Conservation (phyloP, 1,284 basidiomycete genomes). For the Ceratobasidium sp. region DNA sequence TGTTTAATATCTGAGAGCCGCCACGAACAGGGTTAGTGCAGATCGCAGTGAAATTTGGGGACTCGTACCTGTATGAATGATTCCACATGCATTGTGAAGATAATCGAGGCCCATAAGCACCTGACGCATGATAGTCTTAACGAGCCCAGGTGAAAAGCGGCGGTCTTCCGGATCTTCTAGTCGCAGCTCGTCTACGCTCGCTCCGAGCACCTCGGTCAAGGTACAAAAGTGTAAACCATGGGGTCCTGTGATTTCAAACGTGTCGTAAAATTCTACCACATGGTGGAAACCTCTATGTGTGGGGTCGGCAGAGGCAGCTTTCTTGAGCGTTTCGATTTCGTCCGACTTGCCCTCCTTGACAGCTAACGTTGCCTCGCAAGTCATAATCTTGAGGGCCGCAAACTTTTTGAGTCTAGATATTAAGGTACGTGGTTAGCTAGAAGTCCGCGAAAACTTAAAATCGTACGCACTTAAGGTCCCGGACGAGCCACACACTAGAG, state of each 20-base stretch:
- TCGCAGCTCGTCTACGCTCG: constrained; percentile 63
- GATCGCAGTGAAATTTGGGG: background rate
- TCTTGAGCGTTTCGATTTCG: constrained; percentile 14
- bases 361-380: constrained; percentile 9
- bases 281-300: constrained; percentile 1
- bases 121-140: constrained; percentile 64
- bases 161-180: constrained; percentile 57
- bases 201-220: constrained; percentile 65
- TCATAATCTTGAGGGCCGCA: constrained; percentile 17
- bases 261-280: constrained; percentile 13
- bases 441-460: background rate
- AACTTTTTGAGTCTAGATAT: background rate
- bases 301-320: background rate
- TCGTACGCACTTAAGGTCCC: constrained; percentile 73
- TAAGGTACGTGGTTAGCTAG: too few relatives aligned
- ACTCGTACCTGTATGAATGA: constrained; percentile 55
- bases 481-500: constrained; percentile 92
- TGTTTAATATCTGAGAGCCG: constrained; percentile 61
- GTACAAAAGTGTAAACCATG: constrained; percentile 63
- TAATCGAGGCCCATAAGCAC: constrained; percentile 65
- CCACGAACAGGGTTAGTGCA: too few relatives aligned
- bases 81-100: constrained; percentile 63
- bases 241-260: background rate
- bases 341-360: constrained; percentile 3
- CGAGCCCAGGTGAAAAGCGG: constrained; percentile 62